Base-by-base conservation (phyloP, 805 yeast genomes). In the Nakazawaea molendinolei region DNA sequence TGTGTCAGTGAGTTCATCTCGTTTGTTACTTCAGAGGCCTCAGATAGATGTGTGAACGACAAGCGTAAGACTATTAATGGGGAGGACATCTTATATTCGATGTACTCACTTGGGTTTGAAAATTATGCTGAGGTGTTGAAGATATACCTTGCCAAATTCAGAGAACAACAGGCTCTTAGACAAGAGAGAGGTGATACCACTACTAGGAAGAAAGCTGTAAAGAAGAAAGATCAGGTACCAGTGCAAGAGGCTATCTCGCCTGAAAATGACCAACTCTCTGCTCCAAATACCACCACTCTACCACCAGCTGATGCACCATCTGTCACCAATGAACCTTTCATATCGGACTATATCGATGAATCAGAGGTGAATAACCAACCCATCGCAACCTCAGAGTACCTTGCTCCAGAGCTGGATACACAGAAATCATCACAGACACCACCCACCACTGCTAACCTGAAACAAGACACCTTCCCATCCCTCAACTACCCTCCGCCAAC, bases 91-190 rank as follows among this genome's bases (percentile, higher is more conserved):
- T 53, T 78, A 45, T 74, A 67, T 50, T 78, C 84, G 7, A 72
- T 78, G 79, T 65, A 67, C 27, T 67, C 78, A 7, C 58, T 78
- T 22, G 86, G 86, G 8, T 79, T 78, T 50, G 86, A 78, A 44
- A 78, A 78, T 49, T 79, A 79, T 49, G 70, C 82, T 19, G 86
- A 78, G 50, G 79, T 78, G 26, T 64, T 78, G 44, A 78, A 78
- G 48, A 79, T 78, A 27, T 79, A 78, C 48, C 57, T 78, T 41
- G 81, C 86, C 33, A 79, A 78, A 51, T 78, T 76, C 51, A 56
- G 86, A 46, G 79, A 76, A 40, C 89, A 82, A 46, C 89, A 83
- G 49, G 87, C 86, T 3, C 47, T 79, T 42, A 76, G 70, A 48
- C 86, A 78, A 48, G 84, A 77, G 45, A 58, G 82, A 19, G 81